Conservation (phyloP, 2,329 filamentous ascomycete genomes). For the Alternaria postmessia region DNA sequence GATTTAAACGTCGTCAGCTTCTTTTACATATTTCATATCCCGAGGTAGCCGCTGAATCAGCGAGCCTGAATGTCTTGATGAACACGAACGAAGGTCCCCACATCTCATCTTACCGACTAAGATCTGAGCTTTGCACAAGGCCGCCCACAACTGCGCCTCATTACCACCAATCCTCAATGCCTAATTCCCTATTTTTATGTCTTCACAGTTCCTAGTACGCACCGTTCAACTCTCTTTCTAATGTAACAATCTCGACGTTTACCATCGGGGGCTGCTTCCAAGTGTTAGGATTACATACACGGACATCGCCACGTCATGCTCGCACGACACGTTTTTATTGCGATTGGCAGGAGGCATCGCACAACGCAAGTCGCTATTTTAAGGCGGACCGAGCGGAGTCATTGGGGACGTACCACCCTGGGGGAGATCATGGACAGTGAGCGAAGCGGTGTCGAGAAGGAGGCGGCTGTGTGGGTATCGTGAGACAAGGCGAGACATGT, state of each 20-base stretch:
- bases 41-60: not conserved
- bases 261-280: not conserved
- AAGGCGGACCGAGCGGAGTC: not conserved
- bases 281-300: not conserved
- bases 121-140: not conserved
- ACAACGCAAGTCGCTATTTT: not conserved
- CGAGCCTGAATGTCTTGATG: not conserved
- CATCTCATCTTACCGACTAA: constrained; percentile 1
- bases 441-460: not conserved
- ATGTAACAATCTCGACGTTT: not conserved
- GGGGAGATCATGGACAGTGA: not conserved
- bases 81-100: not conserved
- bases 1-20: not conserved
- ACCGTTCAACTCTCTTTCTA: not conserved
- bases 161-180: not conserved
- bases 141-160: not conserved
- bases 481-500: not conserved
- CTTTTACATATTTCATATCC: not conserved
- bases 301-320: not conserved
- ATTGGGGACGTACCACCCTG: not conserved
- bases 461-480: not conserved
- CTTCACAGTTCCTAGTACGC: not conserved
- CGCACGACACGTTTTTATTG: not conserved
- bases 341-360: not conserved
- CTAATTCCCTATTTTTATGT: not conserved